Percentiles rank a stretch among this genome's conserved stretches.
These are phyloP conservation scores for Phialophora chinensis DNA, from an alignment of 2,329 filamentous ascomycete genomes.

Conservation along the genomic window DNA sequence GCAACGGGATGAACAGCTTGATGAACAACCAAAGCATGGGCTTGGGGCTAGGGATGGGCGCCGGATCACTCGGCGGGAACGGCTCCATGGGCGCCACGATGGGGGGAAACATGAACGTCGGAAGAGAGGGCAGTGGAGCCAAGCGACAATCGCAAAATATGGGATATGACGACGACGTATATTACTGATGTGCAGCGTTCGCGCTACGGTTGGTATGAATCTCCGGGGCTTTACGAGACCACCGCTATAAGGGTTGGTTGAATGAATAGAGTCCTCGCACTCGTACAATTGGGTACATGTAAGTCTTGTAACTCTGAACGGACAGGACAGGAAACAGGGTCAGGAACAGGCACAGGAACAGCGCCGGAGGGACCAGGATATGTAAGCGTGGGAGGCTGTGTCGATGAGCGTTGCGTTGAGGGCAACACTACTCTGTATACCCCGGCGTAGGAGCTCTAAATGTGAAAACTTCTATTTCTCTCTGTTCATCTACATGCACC, in stretches of 20 bases:
- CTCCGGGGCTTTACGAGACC: not conserved
- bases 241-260: not conserved
- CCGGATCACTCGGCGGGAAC: not conserved
- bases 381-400: not conserved
- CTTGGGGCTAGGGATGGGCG: conserved; percentile 7
- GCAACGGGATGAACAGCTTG: conserved; percentile 2
- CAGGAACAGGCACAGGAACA: not conserved
- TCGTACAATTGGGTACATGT: not conserved
- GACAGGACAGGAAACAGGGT: not conserved
- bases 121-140: not conserved
- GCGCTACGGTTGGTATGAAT: not conserved
- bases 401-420: not conserved
- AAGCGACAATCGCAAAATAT: conserved; percentile 15
- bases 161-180: conserved; percentile 27
- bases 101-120: conserved; percentile 5
- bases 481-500: not conserved
- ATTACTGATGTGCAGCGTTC: conserved; percentile 24
- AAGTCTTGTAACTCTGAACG: not conserved
- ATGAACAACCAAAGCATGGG: conserved; percentile 3
- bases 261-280: not conserved
- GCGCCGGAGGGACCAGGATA: not conserved
- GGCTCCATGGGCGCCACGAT: not conserved
- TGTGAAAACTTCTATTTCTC: not conserved
- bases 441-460: not conserved
- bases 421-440: not conserved